These are phyloP conservation scores for Incumbomyces lentus DNA, from an alignment of 2,329 filamentous ascomycete genomes.

Conservation along the genomic window DNA sequence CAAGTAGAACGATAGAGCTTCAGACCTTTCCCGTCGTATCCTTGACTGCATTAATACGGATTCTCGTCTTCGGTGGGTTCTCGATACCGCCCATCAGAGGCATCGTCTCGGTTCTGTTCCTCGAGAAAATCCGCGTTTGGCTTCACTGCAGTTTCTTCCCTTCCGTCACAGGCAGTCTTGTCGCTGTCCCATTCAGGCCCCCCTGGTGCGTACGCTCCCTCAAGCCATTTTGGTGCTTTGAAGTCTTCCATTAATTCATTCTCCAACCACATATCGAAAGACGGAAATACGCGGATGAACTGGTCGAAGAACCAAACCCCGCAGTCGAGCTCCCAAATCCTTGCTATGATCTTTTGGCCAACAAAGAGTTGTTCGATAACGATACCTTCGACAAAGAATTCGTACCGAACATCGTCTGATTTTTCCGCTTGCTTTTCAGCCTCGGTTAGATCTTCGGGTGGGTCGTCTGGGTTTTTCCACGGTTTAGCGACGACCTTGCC, in stretches of 20 bases:
- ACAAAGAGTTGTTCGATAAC: slow-evolving; percentile 47
- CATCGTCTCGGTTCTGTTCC: neutral
- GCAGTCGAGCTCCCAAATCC: slow-evolving; percentile 47
- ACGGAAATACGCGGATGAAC: slow-evolving; percentile 45
- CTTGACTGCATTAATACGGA: no score
- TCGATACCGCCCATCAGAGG: no score
- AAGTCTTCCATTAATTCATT: slow-evolving; percentile 61
- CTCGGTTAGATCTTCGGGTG: slow-evolving; percentile 28
- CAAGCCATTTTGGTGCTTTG: slow-evolving; percentile 42
- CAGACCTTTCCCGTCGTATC: no score
- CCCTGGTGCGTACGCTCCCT: slow-evolving; percentile 1
- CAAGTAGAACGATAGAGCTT: no score
- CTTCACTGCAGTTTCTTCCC: neutral
- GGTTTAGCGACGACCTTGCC: slow-evolving; percentile 44
- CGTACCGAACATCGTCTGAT: slow-evolving; percentile 28
- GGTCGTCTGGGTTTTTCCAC: slow-evolving; percentile 37
- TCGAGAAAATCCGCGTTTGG: neutral
- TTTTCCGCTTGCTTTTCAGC: slow-evolving; percentile 21
- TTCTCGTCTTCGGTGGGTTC: no score
- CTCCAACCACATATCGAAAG: slow-evolving; percentile 54
- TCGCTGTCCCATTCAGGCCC: neutral
- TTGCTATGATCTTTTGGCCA: slow-evolving; percentile 54
- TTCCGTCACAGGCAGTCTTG: neutral
- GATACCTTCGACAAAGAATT: slow-evolving; percentile 59
- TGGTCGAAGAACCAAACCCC: slow-evolving; percentile 57